phyloP scores from a whole-genome alignment of 2,329 filamentous ascomycete genomes.

The Lizonia empirigonia region DNA sequence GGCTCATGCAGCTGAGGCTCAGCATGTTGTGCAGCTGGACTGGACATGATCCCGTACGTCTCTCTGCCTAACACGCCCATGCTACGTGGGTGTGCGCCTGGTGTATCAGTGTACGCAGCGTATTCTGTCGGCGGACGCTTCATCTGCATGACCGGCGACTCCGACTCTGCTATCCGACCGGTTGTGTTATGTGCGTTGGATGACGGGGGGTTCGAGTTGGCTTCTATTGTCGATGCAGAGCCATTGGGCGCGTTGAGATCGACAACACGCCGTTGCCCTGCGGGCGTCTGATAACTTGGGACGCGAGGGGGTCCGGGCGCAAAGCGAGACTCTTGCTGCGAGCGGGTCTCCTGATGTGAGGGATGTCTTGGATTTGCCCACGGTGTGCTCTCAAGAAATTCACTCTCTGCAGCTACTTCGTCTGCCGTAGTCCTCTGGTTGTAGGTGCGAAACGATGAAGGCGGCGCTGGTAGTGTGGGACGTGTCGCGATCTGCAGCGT shows the following conservation, averaged over 20 bases:
- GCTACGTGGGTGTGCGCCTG: slow-evolving; percentile 35
- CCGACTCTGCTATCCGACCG: slow-evolving; percentile 39
- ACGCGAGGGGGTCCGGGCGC: slow-evolving; percentile 34
- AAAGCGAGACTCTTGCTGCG: slow-evolving; percentile 46
- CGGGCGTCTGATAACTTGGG: slow-evolving; percentile 45
- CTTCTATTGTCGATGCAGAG: slow-evolving; percentile 49
- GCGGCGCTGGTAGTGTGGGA: slow-evolving; percentile 30
- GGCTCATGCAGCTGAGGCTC: slow-evolving; percentile 35
- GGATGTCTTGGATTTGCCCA: slow-evolving; percentile 83
- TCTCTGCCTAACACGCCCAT: slow-evolving; percentile 33
- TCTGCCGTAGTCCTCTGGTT: slow-evolving; percentile 49
- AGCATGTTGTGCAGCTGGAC: slow-evolving; percentile 34
- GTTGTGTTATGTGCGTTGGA: slow-evolving; percentile 36
- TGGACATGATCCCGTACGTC: slow-evolving; percentile 38
- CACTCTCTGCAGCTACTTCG: slow-evolving; percentile 73
- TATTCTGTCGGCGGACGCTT: slow-evolving; percentile 44
- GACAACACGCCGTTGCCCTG: slow-evolving; percentile 43
- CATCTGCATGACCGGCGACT: slow-evolving; percentile 48
- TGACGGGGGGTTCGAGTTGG: slow-evolving; percentile 47
- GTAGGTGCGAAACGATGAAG: slow-evolving; percentile 43
- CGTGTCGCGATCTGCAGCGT: slow-evolving; percentile 42
- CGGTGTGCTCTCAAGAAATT: slow-evolving; percentile 85
- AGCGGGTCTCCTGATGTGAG: slow-evolving; percentile 44
- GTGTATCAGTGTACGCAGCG: slow-evolving; percentile 31
- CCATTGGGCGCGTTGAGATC: slow-evolving; percentile 46